These are phyloP conservation scores for Xylariaceae sp. DNA, from an alignment of 2,329 filamentous ascomycete species.

Conservation along the genomic window DNA sequence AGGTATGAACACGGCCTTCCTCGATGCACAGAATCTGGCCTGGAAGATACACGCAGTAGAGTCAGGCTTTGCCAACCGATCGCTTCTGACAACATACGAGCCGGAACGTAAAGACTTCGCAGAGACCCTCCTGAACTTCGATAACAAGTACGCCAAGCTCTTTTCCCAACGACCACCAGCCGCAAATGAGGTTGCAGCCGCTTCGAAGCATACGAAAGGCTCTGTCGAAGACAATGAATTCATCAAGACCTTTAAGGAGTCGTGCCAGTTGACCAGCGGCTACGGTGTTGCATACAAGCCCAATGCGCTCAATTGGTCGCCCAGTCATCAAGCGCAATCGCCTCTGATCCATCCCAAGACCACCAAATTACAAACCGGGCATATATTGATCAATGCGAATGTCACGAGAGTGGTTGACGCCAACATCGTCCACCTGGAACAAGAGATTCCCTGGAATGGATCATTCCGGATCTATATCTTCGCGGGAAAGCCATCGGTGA, in stretches of 20 bases:
- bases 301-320: conserved; percentile 80
- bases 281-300: conserved; percentile 83
- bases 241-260: conserved; percentile 82
- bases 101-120: conserved; percentile 78
- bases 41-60: conserved; percentile 97
- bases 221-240: conserved; percentile 66
- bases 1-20: conserved; percentile 75
- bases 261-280: conserved; percentile 86
- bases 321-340: conserved; percentile 65
- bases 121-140: conserved; percentile 78
- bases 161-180: conserved; percentile 76
- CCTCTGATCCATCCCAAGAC: conserved; percentile 61
- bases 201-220: conserved; percentile 39
- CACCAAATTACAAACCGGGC: conserved; percentile 65
- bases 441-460: conserved; percentile 83
- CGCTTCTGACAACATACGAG: conserved; percentile 79
- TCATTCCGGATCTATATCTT: conserved; percentile 84
- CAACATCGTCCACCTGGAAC: conserved; percentile 85
- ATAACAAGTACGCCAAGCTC: conserved; percentile 82
- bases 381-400: conserved; percentile 69
- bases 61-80: conserved; percentile 68
- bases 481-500: conserved; percentile 61
- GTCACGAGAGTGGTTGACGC: conserved; percentile 85
- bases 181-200: conserved; percentile 65
- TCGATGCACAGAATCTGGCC: conserved; percentile 81